Evolutionary conservation across 202 grass and related monocot species (phyloP).

Genomic region (Eragrostis tef): DNA sequence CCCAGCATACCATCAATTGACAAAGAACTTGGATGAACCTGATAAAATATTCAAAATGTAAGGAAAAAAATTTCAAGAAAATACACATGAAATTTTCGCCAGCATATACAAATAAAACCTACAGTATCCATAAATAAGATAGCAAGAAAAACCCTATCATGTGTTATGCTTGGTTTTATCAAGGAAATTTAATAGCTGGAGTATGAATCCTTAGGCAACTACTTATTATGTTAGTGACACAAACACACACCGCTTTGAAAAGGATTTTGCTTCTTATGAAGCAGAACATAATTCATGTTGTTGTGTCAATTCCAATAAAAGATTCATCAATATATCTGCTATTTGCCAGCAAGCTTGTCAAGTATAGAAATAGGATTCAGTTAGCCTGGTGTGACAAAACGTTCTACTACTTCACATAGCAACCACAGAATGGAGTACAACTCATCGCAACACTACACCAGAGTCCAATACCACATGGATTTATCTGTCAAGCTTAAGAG

Average conservation of each 20-base stretch:
- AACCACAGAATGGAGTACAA: not conserved
- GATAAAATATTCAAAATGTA: slow-evolving; percentile 24
- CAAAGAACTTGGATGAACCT: slow-evolving; percentile 93
- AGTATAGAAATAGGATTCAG: too few species aligned
- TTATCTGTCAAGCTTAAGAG: not conserved
- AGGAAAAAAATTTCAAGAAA: slow-evolving; percentile 14
- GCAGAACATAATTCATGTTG: not conserved
- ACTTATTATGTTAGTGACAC: not conserved
- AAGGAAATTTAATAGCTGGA: not conserved
- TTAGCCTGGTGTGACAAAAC: too few species aligned
- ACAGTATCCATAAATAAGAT: not conserved
- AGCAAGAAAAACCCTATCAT: not conserved
- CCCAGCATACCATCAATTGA: slow-evolving; percentile 87
- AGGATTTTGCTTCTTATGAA: not conserved
- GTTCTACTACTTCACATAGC: not conserved
- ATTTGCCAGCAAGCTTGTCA: too few species aligned
- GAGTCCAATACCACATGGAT: not conserved
- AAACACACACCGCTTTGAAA: not conserved
- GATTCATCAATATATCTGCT: too few species aligned
- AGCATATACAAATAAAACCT: slow-evolving; percentile 25
- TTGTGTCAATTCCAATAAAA: too few species aligned
- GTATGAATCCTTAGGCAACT: slow-evolving; percentile 11
- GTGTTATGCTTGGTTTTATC: slow-evolving; percentile 15
- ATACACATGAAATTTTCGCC: slow-evolving; percentile 10
- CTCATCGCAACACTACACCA: not conserved